Base-by-base conservation (phyloP, 441 rosid genomes). In the Monsonia emarginata region DNA sequence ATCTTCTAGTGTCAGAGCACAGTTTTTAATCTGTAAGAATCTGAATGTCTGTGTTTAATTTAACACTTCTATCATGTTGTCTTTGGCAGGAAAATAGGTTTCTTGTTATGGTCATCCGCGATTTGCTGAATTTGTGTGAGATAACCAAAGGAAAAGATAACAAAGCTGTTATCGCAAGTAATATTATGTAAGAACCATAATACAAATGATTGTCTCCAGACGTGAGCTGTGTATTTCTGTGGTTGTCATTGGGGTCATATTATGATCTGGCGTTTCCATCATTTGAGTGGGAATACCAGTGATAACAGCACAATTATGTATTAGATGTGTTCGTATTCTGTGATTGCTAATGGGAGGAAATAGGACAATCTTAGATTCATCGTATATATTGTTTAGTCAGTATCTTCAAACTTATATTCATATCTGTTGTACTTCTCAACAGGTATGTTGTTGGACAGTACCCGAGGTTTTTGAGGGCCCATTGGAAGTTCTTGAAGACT, bases 391-490 rank as follows among this genome's bases (percentile, higher is more conserved):
- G 61, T 57, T 56, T 52, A 25, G 19, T 28, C 18, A 40, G 8
- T 11, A 26, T 32, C 26, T 11, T 54, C 31, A 58, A 25, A 40
- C 42, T 28, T 66, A 13, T 54, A 19, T 68, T 14, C 56, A n/a
- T 54, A 6, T 44, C 50, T 69, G 46, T 50, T 70, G 66, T 14
- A 70, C 63, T 10, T 69, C 54, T 63, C 66, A 54, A 61, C 82
- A 95, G 99, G 99, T 95, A 95, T 79, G 99, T 95, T 38, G 99
- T 95, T 72, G 99, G 99, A 28, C 99, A 95, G 79, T 95, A 92
- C 77, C 99, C 99, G 61, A 87, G 99, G 77, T 95, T 95, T 80
- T 86, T 95, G 63, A 87, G 99, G 78, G 98, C 99, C n/a, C 98
- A 95, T 61, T 95, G 98, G 98, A 95, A 95, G 80, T 95, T 95